phyloP scores from a whole-genome alignment of 1,284 basidiomycete genomes.

The Peniophora sp. region DNA sequence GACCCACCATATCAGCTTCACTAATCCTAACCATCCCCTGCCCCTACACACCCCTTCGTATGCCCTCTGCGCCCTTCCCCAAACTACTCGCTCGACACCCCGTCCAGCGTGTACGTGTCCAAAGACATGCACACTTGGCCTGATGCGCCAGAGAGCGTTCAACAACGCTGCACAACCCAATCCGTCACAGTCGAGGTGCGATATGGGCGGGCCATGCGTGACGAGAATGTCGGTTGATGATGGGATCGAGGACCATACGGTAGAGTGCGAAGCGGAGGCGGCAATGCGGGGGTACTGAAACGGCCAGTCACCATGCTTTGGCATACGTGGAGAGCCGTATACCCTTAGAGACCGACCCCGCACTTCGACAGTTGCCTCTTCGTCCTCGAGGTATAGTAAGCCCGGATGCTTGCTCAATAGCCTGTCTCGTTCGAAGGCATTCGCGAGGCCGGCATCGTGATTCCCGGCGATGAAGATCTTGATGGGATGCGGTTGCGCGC shows the following conservation, averaged over 20 bases:
- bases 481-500: conserved; percentile 24
- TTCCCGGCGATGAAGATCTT: conserved; percentile 35
- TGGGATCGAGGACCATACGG: conserved; percentile 19
- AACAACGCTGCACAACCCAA: conserved; percentile 26
- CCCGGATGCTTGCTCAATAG: conserved; percentile 12
- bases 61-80: conserved; percentile 20
- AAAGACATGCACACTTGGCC: conserved; percentile 30
- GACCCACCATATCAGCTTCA: conserved; percentile 9
- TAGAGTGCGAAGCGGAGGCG: neutral
- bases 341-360: conserved; percentile 21
- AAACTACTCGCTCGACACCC: conserved; percentile 22
- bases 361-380: conserved; percentile 15
- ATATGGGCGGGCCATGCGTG: conserved; percentile 32
- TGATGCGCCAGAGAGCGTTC: conserved; percentile 21
- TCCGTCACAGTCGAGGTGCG: conserved; percentile 22
- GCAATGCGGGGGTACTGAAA: conserved; percentile 28
- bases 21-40: conserved; percentile 12
- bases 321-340: conserved; percentile 27
- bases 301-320: conserved; percentile 21
- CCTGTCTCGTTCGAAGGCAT: conserved; percentile 1
- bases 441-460: conserved; percentile 25
- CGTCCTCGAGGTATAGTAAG: conserved; percentile 24
- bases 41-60: conserved; percentile 24
- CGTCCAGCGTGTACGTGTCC: conserved; percentile 34
- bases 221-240: conserved; percentile 28